Evolutionary conservation across 306 rosid species (phyloP).

Genomic region (barrel medic (Medicago truncatula)): MtrunA17r5.0-ANR NC_053043.1:38200501-38201000

Average conservation of each 20-base stretch:
- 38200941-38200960: background rate
- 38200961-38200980: background rate
- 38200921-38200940: background rate
- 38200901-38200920: slow-evolving; percentile 15
- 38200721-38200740: no score
- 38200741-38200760: no score
- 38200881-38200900: slow-evolving; percentile 29
- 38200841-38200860: slow-evolving; percentile 11
- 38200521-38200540: background rate
- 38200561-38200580: background rate
- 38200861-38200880: slow-evolving; percentile 20
- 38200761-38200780: no score
- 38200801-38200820: no score
- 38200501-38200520: slow-evolving; percentile 15
- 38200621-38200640: slow-evolving; percentile 47
- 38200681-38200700: no score
- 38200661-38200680: slow-evolving; percentile 20
- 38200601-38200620: slow-evolving; percentile 43
- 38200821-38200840: background rate
- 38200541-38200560: background rate
- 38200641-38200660: slow-evolving; percentile 46
- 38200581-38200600: slow-evolving; percentile 49
- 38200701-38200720: no score
- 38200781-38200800: no score
- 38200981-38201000: no score